Evolutionary conservation across 1,284 basidiomycete species (phyloP).

Genomic region (Ustilago hordei): DNA sequence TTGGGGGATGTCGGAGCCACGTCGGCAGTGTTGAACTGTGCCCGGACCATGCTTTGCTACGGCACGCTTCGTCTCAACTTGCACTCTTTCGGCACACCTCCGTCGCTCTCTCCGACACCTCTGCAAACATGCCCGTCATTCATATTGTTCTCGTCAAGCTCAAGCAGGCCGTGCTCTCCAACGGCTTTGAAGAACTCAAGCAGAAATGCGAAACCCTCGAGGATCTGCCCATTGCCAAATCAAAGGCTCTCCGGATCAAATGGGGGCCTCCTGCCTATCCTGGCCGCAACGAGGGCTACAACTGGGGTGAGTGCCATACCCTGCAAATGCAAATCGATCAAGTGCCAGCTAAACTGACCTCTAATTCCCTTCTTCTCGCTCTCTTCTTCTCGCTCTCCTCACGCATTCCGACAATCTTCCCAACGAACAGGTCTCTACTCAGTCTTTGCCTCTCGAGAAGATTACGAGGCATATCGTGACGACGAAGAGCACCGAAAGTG

Average conservation of each 20-base stretch:
- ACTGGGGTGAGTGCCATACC: conserved; percentile 52
- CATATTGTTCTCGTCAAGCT: conserved; percentile 65
- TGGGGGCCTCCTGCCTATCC: conserved; percentile 61
- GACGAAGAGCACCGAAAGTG: conserved; percentile 65
- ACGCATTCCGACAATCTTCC: conserved; percentile 6
- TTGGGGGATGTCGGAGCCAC: conserved; percentile 9
- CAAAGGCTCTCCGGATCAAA: conserved; percentile 54
- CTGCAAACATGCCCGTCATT: conserved; percentile 46
- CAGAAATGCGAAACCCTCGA: conserved; percentile 55
- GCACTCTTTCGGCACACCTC: conserved; percentile 2
- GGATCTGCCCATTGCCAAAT: conserved; percentile 51
- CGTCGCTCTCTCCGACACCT: background rate
- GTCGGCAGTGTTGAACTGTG: background rate
- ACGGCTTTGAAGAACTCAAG: conserved; percentile 64
- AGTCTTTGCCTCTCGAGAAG: conserved; percentile 51
- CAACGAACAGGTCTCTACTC: conserved; percentile 51
- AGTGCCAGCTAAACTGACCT: background rate
- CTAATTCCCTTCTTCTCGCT: conserved; percentile 1
- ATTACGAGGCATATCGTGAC: conserved; percentile 60
- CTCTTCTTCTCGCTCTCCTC: background rate
- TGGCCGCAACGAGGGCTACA: conserved; percentile 58
- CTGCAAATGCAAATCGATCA: background rate
- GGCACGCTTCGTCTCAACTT: background rate
- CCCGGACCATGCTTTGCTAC: conserved; percentile 12
- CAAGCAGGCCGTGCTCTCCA: conserved; percentile 57